A percentile compares a stretch with the other conserved stretches of the same genome.
Evolutionary conservation across 257 asterid species (phyloP).

Genomic region (Cordia subcordata): DNA sequence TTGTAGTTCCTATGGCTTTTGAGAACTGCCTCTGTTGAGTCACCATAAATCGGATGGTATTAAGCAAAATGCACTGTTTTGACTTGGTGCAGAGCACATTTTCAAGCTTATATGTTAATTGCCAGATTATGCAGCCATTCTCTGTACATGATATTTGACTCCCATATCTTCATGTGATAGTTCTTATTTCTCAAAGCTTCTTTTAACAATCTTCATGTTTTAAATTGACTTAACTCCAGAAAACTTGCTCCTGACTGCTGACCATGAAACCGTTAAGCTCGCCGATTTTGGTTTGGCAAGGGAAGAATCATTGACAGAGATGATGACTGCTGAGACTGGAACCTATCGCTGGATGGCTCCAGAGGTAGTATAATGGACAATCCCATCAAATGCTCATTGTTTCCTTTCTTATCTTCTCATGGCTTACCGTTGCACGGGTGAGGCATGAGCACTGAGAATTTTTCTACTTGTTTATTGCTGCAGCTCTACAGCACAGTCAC

Average conservation of each 20-base stretch:
- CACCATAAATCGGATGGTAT: no score
- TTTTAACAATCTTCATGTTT: neutral
- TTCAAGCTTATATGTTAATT: no score
- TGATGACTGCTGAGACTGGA: conserved; percentile 99
- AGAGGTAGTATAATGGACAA: conserved; percentile 41
- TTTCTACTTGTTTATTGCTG: conserved; percentile 13
- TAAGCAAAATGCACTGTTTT: no score
- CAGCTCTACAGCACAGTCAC: conserved; percentile 97
- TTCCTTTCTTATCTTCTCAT: neutral
- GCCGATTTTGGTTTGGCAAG: conserved; percentile 98
- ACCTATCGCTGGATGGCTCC: conserved; percentile 99
- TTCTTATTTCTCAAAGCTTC: neutral
- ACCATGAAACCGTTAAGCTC: conserved; percentile 69
- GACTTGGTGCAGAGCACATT: no score
- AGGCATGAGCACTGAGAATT: neutral
- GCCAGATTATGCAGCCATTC: no score
- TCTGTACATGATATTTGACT: no score
- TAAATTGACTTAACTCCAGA: conserved; percentile 37
- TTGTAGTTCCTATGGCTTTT: neutral
- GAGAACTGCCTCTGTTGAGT: no score
- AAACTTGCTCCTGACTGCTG: conserved; percentile 86
- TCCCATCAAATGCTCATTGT: neutral
- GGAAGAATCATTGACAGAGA: conserved; percentile 95
- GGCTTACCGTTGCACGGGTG: neutral
- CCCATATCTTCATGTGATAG: no score